Evolutionary conservation across 805 yeast genomes (phyloP), one percentile per base, ranked within the genome.

Genomic region (Metschnikowia vanudenii): DNA sequence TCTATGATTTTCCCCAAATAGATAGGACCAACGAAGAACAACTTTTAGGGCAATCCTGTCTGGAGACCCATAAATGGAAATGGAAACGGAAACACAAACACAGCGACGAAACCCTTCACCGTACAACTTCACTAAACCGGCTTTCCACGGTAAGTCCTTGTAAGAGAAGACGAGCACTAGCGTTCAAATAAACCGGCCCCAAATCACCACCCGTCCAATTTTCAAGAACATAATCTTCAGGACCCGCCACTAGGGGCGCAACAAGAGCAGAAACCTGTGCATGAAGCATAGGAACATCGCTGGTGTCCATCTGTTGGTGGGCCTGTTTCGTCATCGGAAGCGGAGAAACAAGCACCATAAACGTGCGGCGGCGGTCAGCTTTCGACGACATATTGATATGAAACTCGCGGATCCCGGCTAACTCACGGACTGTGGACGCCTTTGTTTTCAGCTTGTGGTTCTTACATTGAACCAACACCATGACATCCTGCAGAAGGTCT

Each of bases 401-500:
- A 50, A 57, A 68, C 41, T 65, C 57, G 54, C 75, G 75, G 2
- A 79, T 75, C 1, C 85, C 86, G 7, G 73, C 69, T 28, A 80
- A 56, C 54, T 81, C 85, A 37, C 86, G 67, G 1, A 81, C 61
- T 38, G 70, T 59, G 32, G 67, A 61, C 12, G 84, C 78, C 45
- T 68, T 71, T 29, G 80, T 67, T 43, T 73, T 69, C 3, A 62
- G 60, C 22, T 61, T 61, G 54, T 73, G 69, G 56, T 79, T 74
- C 51, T 81, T 80, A 58, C 85, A 81, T 56, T 81, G 85, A 4
- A 79, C 80, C 47, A 78, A 64, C 2, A 78, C 61, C 39, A 64
- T 64, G 6, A 76, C 67, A 37, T 69, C 71, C 13, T 60, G 46
- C 16, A 46, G 43, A 20, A 68, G 51, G 14, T 48, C 48, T 10